Percentiles rank a stretch among this genome's conserved stretches.
phyloP scores from a whole-genome alignment of 1,139 yeast genomes.

The Barnettozyma hawaiiensis region DNA sequence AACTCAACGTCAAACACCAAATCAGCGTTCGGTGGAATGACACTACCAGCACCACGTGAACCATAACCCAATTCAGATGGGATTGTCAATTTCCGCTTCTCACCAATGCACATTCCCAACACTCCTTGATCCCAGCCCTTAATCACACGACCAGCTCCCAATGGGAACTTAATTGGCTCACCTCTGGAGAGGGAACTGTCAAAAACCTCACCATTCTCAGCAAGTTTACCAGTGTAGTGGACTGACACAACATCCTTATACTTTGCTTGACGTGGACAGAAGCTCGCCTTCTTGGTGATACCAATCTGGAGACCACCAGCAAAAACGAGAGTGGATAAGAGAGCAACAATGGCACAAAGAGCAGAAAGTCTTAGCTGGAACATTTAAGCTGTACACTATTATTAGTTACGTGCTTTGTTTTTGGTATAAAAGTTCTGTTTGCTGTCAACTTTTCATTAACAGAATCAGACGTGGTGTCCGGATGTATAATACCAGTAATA shows the following conservation, averaged over 20 bases:
- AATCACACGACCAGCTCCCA: constrained; percentile 77
- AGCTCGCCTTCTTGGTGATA: constrained; percentile 27
- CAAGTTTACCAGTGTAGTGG: constrained; percentile 67
- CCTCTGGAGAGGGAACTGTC: constrained; percentile 69
- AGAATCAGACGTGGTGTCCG: not conserved
- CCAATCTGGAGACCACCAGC: constrained; percentile 26
- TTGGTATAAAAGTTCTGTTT: too few species aligned
- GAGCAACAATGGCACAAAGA: not conserved
- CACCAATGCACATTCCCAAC: constrained; percentile 79
- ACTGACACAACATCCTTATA: constrained; percentile 63
- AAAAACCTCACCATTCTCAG: constrained; percentile 59
- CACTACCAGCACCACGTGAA: constrained; percentile 64
- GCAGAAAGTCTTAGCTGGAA: constrained; percentile 4
- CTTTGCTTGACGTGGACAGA: constrained; percentile 52
- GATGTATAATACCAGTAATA: not conserved
- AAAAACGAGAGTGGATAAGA: constrained; percentile 1
- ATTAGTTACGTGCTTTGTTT: too few species aligned
- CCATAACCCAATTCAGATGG: constrained; percentile 82
- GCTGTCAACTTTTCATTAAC: too few species aligned
- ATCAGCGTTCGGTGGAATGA: constrained; percentile 70
- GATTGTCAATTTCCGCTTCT: constrained; percentile 68
- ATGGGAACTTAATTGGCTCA: constrained; percentile 57
- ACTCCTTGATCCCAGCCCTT: constrained; percentile 88
- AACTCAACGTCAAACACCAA: constrained; percentile 55
- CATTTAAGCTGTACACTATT: constrained; percentile 1